Conservation (phyloP, 352 stramenopile genomes). For the Phytopythium chamaehyphon region DNA sequence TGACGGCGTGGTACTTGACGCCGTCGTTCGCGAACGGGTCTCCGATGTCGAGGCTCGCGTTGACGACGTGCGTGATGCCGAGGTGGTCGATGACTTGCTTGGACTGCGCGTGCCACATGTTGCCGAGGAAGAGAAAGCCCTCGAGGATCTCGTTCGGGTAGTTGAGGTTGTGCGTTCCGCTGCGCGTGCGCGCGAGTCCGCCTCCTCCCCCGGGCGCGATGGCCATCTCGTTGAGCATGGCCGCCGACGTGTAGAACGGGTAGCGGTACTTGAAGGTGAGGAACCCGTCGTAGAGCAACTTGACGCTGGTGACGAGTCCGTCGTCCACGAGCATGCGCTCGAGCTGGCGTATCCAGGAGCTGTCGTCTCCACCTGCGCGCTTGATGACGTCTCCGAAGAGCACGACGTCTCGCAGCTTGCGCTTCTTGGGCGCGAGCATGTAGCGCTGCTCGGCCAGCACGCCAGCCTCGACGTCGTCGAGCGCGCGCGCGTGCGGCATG, state of each 20-base stretch:
- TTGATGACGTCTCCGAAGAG: conserved; percentile 73
- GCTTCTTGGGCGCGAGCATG: conserved; percentile 66
- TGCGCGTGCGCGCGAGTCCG: conserved; percentile 69
- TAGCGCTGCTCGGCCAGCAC: conserved; percentile 67
- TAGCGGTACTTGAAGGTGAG: conserved; percentile 83
- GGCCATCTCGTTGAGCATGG: conserved; percentile 60
- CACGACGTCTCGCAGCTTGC: conserved; percentile 77
- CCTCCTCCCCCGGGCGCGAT: conserved; percentile 4
- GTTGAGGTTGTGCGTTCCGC: conserved; percentile 82
- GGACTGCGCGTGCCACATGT: conserved; percentile 87
- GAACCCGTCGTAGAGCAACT: conserved; percentile 74
- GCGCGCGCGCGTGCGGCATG: conserved; percentile 26
- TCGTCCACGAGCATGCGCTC: conserved; percentile 70
- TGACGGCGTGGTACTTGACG: conserved; percentile 71
- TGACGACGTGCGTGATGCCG: conserved; percentile 84
- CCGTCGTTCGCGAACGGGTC: conserved; percentile 72
- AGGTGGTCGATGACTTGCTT: conserved; percentile 71
- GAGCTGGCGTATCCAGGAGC: conserved; percentile 54
- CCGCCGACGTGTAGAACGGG: conserved; percentile 78
- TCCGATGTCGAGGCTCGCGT: conserved; percentile 71
- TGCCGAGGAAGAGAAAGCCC: conserved; percentile 82
- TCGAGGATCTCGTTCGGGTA: conserved; percentile 88
- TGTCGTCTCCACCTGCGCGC: conserved; percentile 16
- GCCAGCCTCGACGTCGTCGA: conserved; percentile 49
- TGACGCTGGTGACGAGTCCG: conserved; percentile 70